Conservation (phyloP, 73 alveolate species). For the Tetrahymena elliotti region DNA sequence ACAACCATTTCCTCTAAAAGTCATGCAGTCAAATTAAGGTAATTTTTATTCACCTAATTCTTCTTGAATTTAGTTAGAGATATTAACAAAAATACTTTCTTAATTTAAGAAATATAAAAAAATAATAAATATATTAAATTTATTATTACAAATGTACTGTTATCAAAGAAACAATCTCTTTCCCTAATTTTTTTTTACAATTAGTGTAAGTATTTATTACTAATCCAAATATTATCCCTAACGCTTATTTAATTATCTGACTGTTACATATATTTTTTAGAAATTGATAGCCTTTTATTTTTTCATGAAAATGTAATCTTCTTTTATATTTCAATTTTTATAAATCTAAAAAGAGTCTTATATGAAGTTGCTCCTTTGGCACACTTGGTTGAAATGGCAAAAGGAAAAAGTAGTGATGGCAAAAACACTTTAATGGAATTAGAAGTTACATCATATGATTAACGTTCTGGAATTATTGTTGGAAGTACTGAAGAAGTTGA, state of each 20-base stretch:
- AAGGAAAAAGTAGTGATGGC: constrained; percentile 71
- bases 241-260: neutral
- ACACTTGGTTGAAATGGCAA: constrained; percentile 67
- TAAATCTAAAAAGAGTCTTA: constrained; percentile 14
- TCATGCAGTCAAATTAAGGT: constrained; percentile 24
- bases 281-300: neutral
- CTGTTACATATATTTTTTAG: neutral
- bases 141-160: too few relatives aligned
- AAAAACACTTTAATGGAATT: neutral
- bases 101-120: too few relatives aligned
- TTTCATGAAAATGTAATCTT: too few relatives aligned
- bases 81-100: too few relatives aligned
- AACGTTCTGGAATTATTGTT: neutral
- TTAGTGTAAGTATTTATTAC: neutral
- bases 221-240: neutral
- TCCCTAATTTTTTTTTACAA: neutral
- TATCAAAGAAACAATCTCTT: neutral
- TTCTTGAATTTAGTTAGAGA: too few relatives aligned
- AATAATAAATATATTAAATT: too few relatives aligned
- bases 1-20: constrained; percentile 46
- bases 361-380: constrained; percentile 77
- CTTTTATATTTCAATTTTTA: too few relatives aligned
- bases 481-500: neutral
- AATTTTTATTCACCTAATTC: neutral
- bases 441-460: neutral